Conservation (phyloP, 805 yeast genomes). For the Metschnikowia reukaufii region DNA sequence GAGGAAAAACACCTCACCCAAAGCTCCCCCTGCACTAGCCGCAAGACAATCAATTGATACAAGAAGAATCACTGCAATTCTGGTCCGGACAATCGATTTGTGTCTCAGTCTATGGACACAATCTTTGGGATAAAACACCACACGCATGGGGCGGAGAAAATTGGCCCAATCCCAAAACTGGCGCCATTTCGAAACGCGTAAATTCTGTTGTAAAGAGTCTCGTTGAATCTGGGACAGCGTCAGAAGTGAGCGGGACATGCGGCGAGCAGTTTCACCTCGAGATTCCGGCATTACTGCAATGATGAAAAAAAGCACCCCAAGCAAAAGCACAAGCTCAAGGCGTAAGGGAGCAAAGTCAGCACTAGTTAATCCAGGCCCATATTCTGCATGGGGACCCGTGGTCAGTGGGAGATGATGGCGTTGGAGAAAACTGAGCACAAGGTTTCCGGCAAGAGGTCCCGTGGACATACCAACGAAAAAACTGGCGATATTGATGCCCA, state of each 20-base stretch:
- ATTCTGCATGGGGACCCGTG: conserved; percentile 1
- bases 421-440: conserved; percentile 11
- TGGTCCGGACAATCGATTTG: conserved; percentile 20
- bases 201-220: background rate
- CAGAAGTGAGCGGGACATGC: conserved; percentile 48
- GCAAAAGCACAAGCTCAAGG: conserved; percentile 34
- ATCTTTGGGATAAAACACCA: conserved; percentile 56
- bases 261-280: conserved; percentile 53
- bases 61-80: conserved; percentile 45
- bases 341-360: conserved; percentile 36
- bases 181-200: background rate
- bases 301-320: conserved; percentile 29
- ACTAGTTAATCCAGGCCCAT: conserved; percentile 19
- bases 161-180: conserved; percentile 14
- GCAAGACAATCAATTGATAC: conserved; percentile 45
- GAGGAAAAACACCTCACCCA: conserved; percentile 46
- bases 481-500: conserved; percentile 61
- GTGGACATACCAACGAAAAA: conserved; percentile 59
- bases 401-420: background rate
- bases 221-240: conserved; percentile 18
- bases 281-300: conserved; percentile 59
- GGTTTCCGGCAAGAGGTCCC: conserved; percentile 60
- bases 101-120: conserved; percentile 22
- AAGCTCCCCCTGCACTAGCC: conserved; percentile 38
- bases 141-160: conserved; percentile 48